Evolutionary conservation across 2,329 filamentous ascomycete genomes (phyloP), one percentile per base, ranked within the genome.

Genomic region (Nothophaeocryptopus gaeumannii): DNA sequence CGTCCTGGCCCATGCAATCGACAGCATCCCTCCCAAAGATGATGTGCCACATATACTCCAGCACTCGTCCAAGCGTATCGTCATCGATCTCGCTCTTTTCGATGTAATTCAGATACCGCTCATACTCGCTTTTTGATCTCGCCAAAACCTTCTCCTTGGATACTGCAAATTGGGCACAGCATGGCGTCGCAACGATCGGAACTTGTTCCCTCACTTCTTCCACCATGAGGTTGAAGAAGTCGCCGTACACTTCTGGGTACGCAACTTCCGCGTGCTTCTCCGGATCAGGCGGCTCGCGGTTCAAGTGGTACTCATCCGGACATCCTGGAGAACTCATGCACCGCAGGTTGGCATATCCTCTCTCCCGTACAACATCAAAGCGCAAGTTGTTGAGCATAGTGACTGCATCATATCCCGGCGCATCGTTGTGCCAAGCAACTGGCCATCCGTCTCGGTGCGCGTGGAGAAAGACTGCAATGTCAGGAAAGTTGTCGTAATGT

Each of bases 11-110:
- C 2, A 60, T 57, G 52, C 67, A 70, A 55, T 64, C 45, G 56
- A 62, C 49, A 56, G 55, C 51, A 48, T 53, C 31, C 60, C 49
- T 50, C 42, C 47, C 61, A 50, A 61, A 73, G 69, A 64, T 72
- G 75, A 77, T 79, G 55, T 81, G 79, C 79, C 79, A 82, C n/a
- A 74, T 76, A 63, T 81, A 81, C 58, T 82, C 79, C 67, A 81
- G 71, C 8, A 81, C 72, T 14, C 78, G 64, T 3, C 78, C 78
- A 49, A 74, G 76, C 37, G 77, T 67, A 20, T 70, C 72, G 65
- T 81, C 78, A 2, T 64, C 63, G 47, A 79, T 58, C 0, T 69
- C 58, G 2, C 77, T 79, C 5, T 73, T 62, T 33, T 72, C 45
- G 13, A 81, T 59, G 75, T 78, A 79, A 3, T 70, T 62, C 20